phyloP scores from a whole-genome alignment of 2,329 filamentous ascomycete species.

The Colletotrichum cuscutae region DNA sequence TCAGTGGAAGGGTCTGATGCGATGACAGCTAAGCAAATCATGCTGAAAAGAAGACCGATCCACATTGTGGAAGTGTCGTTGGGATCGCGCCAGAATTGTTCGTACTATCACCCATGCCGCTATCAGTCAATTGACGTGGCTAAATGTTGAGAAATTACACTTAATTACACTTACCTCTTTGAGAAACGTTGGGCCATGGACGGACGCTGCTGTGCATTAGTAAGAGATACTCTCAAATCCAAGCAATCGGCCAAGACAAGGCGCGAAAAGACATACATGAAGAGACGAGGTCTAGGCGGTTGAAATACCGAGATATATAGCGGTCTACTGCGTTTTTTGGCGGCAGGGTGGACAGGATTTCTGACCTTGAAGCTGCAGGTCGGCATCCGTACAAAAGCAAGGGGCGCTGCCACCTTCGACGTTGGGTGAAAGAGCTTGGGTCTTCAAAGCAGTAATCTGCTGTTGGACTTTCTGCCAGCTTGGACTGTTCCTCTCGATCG shows the following conservation, averaged over 20 bases:
- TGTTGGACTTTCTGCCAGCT: background rate
- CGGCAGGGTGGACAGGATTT: slow-evolving; percentile 48
- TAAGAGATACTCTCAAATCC: no score
- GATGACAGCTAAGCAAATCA: slow-evolving; percentile 44
- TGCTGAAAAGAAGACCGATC: slow-evolving; percentile 45
- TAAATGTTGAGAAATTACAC: background rate
- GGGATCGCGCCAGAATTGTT: slow-evolving; percentile 43
- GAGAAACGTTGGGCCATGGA: slow-evolving; percentile 43
- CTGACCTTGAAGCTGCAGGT: slow-evolving; percentile 33
- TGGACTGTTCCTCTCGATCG: slow-evolving; percentile 38
- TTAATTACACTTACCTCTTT: slow-evolving; percentile 19
- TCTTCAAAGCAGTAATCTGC: fast-evolving
- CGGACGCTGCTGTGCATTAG: slow-evolving; percentile 38
- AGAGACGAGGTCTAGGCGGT: slow-evolving; percentile 41
- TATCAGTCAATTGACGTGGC: background rate
- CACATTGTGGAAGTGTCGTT: slow-evolving; percentile 37
- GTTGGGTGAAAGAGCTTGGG: no score
- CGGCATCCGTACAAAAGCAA: slow-evolving; percentile 8
- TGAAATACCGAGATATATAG: slow-evolving; percentile 50
- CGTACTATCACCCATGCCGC: slow-evolving; percentile 34
- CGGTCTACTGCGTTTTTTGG: slow-evolving; percentile 45
- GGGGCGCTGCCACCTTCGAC: background rate
- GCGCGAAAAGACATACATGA: background rate
- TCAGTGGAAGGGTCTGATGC: slow-evolving; percentile 36
- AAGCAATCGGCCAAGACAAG: no score